Conservation (phyloP, 2,329 filamentous ascomycete genomes). For the Penicillium sp. region DNA sequence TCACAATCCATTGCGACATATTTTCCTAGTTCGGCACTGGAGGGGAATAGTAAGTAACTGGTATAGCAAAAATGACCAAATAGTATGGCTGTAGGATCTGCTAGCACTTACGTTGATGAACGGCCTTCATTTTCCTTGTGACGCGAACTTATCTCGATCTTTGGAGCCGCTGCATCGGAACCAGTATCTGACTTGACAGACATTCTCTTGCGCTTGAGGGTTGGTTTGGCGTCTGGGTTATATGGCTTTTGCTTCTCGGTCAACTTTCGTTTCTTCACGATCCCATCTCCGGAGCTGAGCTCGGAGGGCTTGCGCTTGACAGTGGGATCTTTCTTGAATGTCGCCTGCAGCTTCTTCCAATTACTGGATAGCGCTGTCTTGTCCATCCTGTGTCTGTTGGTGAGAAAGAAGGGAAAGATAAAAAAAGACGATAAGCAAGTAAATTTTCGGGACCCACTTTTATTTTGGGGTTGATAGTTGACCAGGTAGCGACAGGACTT, state of each 20-base stretch:
- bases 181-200: slow-evolving; percentile 17
- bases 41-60: slow-evolving; percentile 29
- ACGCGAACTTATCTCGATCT: slow-evolving; percentile 39
- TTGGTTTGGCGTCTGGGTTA: slow-evolving; percentile 9
- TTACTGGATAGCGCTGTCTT: slow-evolving; percentile 47
- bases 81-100: slow-evolving; percentile 13
- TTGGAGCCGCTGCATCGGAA: slow-evolving; percentile 50
- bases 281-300: slow-evolving; percentile 29
- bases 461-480: slow-evolving; percentile 5
- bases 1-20: slow-evolving; percentile 95
- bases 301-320: slow-evolving; percentile 37
- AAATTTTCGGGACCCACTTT: slow-evolving; percentile 16
- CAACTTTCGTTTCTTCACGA: slow-evolving; percentile 35
- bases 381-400: slow-evolving; percentile 40
- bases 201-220: slow-evolving; percentile 35
- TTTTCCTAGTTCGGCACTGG: slow-evolving; percentile 70
- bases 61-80: background rate
- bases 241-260: slow-evolving; percentile 25
- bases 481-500: background rate
- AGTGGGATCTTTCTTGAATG: slow-evolving; percentile 37
- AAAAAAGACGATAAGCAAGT: slow-evolving; percentile 10
- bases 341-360: slow-evolving; percentile 51
- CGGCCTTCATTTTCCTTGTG: slow-evolving; percentile 63
- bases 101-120: slow-evolving; percentile 42
- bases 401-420: slow-evolving; percentile 4